Conservation (phyloP, 176 grass and related monocot genomes). For the sorghum (Sorghum bicolor) region Sorghum_bicolor_NCBIv3 NC_012878.2:52519501-52520000, state of each 20-base stretch:
- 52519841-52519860: conserved; percentile 61
- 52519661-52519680: conserved; percentile 36
- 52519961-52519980: conserved; percentile 30
- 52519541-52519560: conserved; percentile 59
- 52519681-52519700: conserved; percentile 73
- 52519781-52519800: conserved; percentile 80
- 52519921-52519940: conserved; percentile 7
- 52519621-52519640: conserved; percentile 65
- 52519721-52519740: conserved; percentile 87
- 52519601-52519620: conserved; percentile 54
- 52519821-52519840: conserved; percentile 88
- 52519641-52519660: conserved; percentile 42
- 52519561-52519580: conserved; percentile 62
- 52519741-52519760: conserved; percentile 40
- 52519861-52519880: conserved; percentile 82
- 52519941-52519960: conserved; percentile 29
- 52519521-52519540: conserved; percentile 66
- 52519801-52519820: conserved; percentile 50
- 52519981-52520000: conserved; percentile 29
- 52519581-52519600: conserved; percentile 60
- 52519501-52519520: conserved; percentile 69
- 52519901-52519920: conserved; percentile 10
- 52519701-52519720: conserved; percentile 97
- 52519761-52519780: conserved; percentile 76
- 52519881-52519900: conserved; percentile 45